Percentiles rank a stretch among this genome's conserved stretches.
Conservation (phyloP, 495 filamentous ascomycete genomes). For the Penicillium ochrochloron region DNA sequence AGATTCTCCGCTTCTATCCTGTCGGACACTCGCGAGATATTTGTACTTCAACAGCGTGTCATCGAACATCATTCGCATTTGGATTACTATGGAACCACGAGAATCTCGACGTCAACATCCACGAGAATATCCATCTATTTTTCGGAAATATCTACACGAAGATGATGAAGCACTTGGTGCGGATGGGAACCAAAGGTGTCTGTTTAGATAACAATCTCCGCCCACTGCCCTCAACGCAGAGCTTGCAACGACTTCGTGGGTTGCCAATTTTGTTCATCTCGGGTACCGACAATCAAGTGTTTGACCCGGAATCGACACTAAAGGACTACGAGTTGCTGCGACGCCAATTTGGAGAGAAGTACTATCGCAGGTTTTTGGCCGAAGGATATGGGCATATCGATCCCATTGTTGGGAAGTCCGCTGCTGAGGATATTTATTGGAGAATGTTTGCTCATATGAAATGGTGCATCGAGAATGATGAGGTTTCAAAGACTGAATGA, state of each 20-base stretch:
- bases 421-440: neutral
- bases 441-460: neutral
- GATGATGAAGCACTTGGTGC: slow-evolving; percentile 1
- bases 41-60: neutral
- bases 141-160: neutral
- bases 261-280: slow-evolving; percentile 2
- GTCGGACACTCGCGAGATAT: slow-evolving; percentile 31
- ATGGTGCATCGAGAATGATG: neutral
- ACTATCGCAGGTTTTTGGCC: neutral
- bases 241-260: neutral
- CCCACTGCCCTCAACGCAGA: neutral
- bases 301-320: neutral
- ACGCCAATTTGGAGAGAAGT: neutral
- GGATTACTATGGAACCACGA: neutral
- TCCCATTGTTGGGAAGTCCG: slow-evolving; percentile 1
- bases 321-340: neutral
- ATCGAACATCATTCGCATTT: neutral
- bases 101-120: neutral
- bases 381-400: slow-evolving; percentile 1
- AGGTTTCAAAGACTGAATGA: neutral
- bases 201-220: neutral
- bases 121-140: neutral
- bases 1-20: slow-evolving; percentile 57
- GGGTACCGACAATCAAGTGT: neutral
- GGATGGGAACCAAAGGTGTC: neutral